Percentiles rank a stretch among this genome's conserved stretches.
These are phyloP conservation scores for Ogataea sp. DNA, from an alignment of 805 yeast genomes.

Conservation along the genomic window DNA sequence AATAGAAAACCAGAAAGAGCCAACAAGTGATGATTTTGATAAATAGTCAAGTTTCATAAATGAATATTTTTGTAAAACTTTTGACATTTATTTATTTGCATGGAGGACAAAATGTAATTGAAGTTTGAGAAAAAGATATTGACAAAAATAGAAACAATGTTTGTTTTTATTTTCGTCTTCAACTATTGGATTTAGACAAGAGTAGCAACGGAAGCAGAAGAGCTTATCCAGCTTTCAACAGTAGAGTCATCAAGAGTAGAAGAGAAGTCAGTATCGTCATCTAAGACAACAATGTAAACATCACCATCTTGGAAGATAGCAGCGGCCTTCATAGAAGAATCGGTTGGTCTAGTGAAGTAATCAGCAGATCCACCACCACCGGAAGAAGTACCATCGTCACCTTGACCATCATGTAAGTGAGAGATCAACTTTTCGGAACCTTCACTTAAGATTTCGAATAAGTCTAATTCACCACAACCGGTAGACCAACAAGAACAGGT, in stretches of 20 bases:
- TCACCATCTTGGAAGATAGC: conserved; percentile 60
- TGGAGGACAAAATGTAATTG: no score
- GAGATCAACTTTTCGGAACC: conserved; percentile 72
- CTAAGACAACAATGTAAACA: conserved; percentile 55
- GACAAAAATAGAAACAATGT: no score
- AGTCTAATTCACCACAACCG: conserved; percentile 97
- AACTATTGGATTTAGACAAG: background rate
- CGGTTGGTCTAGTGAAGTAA: conserved; percentile 81
- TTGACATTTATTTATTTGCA: no score
- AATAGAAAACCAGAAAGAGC: background rate
- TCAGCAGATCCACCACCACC: conserved; percentile 85
- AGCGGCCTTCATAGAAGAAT: conserved; percentile 78
- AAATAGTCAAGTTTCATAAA: no score
- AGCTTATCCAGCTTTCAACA: conserved; percentile 51
- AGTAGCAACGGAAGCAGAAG: conserved; percentile 33
- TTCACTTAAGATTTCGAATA: conserved; percentile 72
- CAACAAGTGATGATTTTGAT: background rate
- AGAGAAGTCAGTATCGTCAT: conserved; percentile 41
- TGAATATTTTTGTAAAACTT: no score
- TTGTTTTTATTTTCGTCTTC: no score
- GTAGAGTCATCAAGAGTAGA: conserved; percentile 46
- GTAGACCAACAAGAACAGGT: conserved; percentile 93
- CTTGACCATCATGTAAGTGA: conserved; percentile 82
- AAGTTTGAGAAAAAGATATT: no score
- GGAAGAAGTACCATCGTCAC: conserved; percentile 37